These are phyloP conservation scores for Candida suzukii DNA, from an alignment of 805 yeast species.

Conservation along the genomic window DNA sequence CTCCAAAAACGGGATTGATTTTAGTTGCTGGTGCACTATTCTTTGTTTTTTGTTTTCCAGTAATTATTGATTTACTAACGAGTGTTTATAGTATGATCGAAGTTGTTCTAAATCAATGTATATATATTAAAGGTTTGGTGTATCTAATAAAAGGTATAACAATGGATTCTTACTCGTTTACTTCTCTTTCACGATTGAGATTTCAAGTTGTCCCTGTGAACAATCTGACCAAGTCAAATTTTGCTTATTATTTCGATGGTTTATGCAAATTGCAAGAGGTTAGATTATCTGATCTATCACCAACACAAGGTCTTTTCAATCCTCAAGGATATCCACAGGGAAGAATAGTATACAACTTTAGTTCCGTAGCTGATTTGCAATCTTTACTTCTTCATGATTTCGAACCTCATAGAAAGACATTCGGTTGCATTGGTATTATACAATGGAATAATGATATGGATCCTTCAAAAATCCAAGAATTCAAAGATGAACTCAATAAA, in stretches of 20 bases:
- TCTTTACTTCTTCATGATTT: constrained; percentile 72
- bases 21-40: no score
- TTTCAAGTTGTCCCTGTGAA: constrained; percentile 66
- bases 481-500: constrained; percentile 34
- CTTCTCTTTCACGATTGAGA: constrained; percentile 60
- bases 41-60: no score
- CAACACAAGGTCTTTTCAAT: constrained; percentile 59
- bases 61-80: no score
- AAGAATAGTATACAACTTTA: constrained; percentile 52
- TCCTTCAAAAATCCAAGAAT: constrained; percentile 4
- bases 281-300: constrained; percentile 68
- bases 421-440: constrained; percentile 47
- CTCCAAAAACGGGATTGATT: no score
- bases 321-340: constrained; percentile 87
- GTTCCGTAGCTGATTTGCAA: constrained; percentile 36
- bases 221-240: constrained; percentile 33
- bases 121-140: no score
- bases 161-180: constrained; percentile 40
- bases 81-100: no score
- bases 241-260: constrained; percentile 32
- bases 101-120: not conserved
- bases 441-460: constrained; percentile 16
- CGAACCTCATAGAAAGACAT: constrained; percentile 80
- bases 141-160: not conserved
- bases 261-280: constrained; percentile 52